These are phyloP conservation scores for Exidia glandulosa DNA, from an alignment of 768 basidiomycete genomes.

Conservation along the genomic window DNA sequence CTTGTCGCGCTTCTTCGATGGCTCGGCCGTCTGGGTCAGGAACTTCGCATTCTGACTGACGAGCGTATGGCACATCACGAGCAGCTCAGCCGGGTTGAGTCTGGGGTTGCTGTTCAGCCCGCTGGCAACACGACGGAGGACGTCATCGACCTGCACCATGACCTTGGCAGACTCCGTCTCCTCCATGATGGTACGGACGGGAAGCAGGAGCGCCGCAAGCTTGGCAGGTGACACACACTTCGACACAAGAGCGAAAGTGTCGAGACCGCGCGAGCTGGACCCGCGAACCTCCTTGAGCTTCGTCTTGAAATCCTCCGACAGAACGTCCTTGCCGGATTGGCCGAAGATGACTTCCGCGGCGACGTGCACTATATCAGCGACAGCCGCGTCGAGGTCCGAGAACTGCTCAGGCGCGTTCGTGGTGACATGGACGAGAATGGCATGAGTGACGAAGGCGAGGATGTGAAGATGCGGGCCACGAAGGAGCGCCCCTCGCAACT, in stretches of 20 bases:
- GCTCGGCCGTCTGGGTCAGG: slow-evolving; percentile 45
- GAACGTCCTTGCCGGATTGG: slow-evolving; percentile 81
- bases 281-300: slow-evolving; percentile 86
- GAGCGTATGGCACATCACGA: slow-evolving; percentile 79
- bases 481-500: slow-evolving; percentile 71
- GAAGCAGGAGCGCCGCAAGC: slow-evolving; percentile 65
- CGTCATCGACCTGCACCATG: slow-evolving; percentile 80
- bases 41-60: slow-evolving; percentile 87
- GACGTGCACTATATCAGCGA: slow-evolving; percentile 68
- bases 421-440: slow-evolving; percentile 73
- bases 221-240: slow-evolving; percentile 65
- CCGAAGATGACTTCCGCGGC: slow-evolving; percentile 90
- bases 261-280: slow-evolving; percentile 73
- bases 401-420: slow-evolving; percentile 44
- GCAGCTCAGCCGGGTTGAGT: slow-evolving; percentile 55
- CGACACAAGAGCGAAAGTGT: slow-evolving; percentile 75
- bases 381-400: slow-evolving; percentile 58
- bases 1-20: slow-evolving; percentile 21
- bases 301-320: slow-evolving; percentile 84
- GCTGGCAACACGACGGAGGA: slow-evolving; percentile 66
- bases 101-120: slow-evolving; percentile 78
- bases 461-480: slow-evolving; percentile 94
- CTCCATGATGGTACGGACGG: slow-evolving; percentile 74
- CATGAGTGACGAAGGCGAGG: slow-evolving; percentile 73
- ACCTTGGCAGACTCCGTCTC: slow-evolving; percentile 72